Conservation (phyloP, 2,329 filamentous ascomycete species). For the Ophiosphaerella narmari region DNA sequence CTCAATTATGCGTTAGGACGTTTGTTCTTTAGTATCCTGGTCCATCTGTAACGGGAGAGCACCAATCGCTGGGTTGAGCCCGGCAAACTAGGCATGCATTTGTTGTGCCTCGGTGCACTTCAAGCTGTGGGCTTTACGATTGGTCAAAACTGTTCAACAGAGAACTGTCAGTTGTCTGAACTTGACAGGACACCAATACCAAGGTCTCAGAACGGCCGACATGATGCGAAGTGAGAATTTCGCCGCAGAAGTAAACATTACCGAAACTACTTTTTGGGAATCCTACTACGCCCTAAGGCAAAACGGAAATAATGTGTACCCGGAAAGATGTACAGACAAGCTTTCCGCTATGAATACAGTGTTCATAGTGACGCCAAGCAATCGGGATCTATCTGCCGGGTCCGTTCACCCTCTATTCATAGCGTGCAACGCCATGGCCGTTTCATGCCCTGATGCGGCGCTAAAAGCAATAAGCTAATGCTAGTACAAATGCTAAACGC, state of each 20-base stretch:
- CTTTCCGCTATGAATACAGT: background rate
- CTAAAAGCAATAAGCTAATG: background rate
- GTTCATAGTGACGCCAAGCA: background rate
- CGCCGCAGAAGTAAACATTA: no score
- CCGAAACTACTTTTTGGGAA: no score
- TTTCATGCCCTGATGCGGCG: background rate
- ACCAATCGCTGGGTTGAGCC: background rate
- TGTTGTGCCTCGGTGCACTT: background rate
- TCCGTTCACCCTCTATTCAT: background rate
- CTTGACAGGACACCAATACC: background rate
- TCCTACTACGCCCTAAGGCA: no score
- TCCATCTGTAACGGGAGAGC: background rate
- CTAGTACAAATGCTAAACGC: background rate
- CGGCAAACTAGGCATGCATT: background rate
- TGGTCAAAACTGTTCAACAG: background rate
- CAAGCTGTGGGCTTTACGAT: background rate
- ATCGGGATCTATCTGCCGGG: background rate
- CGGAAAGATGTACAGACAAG: background rate
- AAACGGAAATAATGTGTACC: no score
- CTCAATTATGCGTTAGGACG: no score
- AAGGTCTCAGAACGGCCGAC: background rate
- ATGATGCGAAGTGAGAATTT: background rate
- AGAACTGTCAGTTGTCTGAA: background rate
- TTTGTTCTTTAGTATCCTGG: background rate
- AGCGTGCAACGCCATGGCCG: background rate